Evolutionary conservation across 2,329 filamentous ascomycete species (phyloP), one percentile per base, ranked within the genome.

Genomic region (Apiospora marii): DNA sequence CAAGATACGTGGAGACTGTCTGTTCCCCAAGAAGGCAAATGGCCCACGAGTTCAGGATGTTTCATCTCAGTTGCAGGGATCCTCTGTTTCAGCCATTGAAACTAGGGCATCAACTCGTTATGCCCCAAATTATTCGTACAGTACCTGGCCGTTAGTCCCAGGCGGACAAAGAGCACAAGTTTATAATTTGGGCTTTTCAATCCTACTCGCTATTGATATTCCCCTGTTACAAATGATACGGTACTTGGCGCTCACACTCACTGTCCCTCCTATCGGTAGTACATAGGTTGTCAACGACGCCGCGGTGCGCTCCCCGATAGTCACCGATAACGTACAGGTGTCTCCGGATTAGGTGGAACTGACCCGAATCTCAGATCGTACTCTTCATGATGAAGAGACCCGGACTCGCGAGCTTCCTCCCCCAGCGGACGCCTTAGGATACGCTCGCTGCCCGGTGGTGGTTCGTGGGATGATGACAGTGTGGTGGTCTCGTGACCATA

Each of bases 281-380:
- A n/a, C n/a, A n/a, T n/a, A n/a, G n/a, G n/a, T n/a, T n/a, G n/a
- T 13, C 10, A 41, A 41, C 58, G 19, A 41, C n/a, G 34, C 58
- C 10, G 34, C 7, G 19, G 19, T n/a, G 19, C 34, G 19, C 22
- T 4, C 24, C 22, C n/a, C 1, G 7, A 49, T 61, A 24, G 74
- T 64, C 77, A 76, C 53, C 68, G 72, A 13, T 24, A 44, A 30
- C 73, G 76, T 13, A 70, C 51, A 58, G 70, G 22, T 34, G 72
- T 43, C 44, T 51, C 70, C 16, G 68, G 68, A 43, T 69, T 71
- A 16, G 80, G 75, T 22, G 79, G 78, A 41, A 77, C 78, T 64
- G 78, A 80, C 16, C 83, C 83, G 75, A 82, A 82, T 64, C 81
- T 81, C 34, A 85, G 84, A 70, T 87, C 85, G 69, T 87, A 87